These are phyloP conservation scores for Penicillium aurantiogriseum DNA, from an alignment of 2,329 filamentous ascomycete species.

Conservation along the genomic window DNA sequence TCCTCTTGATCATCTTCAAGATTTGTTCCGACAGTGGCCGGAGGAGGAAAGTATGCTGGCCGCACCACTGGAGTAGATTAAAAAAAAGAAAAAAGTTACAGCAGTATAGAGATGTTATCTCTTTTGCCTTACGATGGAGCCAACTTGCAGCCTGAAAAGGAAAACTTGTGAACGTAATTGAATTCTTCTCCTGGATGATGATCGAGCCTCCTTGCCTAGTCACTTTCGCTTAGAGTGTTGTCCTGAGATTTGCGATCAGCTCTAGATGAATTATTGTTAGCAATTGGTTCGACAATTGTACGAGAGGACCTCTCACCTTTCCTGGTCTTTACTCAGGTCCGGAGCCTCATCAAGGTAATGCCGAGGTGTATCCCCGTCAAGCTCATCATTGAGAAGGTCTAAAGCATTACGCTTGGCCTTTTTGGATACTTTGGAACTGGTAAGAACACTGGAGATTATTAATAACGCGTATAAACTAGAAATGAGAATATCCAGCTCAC, in stretches of 20 bases:
- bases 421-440: constrained; percentile 24
- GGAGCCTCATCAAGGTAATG: constrained; percentile 12
- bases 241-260: constrained; percentile 18
- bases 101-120: background rate
- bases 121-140: background rate
- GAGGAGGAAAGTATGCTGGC: constrained; percentile 15
- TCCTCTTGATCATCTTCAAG: constrained; percentile 56
- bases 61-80: constrained; percentile 5
- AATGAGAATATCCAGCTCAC: constrained; percentile 6
- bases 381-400: constrained; percentile 23
- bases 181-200: background rate
- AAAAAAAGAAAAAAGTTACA: background rate
- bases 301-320: constrained; percentile 14
- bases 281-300: background rate
- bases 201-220: background rate
- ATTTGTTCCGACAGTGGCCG: constrained; percentile 58
- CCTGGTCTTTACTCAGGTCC: constrained; percentile 14
- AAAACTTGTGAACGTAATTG: background rate
- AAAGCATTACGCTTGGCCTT: constrained; percentile 27
- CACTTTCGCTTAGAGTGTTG: background rate
- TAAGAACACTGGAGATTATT: constrained; percentile 9
- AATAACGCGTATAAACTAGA: background rate
- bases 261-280: constrained; percentile 5
- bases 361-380: constrained; percentile 17
- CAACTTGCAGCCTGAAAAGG: background rate